Conservation (phyloP, 352 stramenopile species). For the Plasmopara viticola region DNA sequence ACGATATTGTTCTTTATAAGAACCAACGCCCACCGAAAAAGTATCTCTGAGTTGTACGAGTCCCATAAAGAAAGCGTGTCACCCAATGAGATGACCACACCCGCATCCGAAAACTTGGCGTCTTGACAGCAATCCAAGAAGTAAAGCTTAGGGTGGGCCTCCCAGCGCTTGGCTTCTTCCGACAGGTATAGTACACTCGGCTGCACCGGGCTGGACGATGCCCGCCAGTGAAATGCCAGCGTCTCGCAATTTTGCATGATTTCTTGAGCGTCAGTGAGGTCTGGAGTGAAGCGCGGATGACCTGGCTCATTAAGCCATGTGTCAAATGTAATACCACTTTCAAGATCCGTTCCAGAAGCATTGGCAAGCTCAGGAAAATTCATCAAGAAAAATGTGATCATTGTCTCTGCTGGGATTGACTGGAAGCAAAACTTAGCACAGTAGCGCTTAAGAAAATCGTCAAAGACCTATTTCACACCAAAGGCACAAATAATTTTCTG, state of each 20-base stretch:
- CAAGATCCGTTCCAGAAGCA: background rate
- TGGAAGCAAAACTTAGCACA: slow-evolving; percentile 62
- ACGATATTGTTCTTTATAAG: slow-evolving; percentile 59
- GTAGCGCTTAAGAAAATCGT: slow-evolving; percentile 64
- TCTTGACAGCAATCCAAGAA: no score
- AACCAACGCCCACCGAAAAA: no score
- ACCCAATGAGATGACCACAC: no score
- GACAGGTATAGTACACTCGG: slow-evolving; percentile 59
- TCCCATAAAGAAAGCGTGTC: no score
- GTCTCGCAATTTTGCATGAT: slow-evolving; percentile 67
- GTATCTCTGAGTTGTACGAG: no score
- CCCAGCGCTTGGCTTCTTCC: slow-evolving; percentile 51
- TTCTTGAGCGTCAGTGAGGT: no score
- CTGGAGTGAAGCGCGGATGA: no score
- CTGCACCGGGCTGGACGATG: slow-evolving; percentile 44
- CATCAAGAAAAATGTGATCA: slow-evolving; percentile 63
- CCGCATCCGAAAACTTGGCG: no score
- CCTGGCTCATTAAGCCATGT: no score
- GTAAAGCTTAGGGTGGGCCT: slow-evolving; percentile 32
- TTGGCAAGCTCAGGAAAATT: slow-evolving; percentile 58
- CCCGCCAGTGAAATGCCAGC: slow-evolving; percentile 55
- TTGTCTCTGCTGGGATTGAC: slow-evolving; percentile 65
- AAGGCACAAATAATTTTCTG: background rate
- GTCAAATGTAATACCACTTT: no score
- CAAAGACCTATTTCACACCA: slow-evolving; percentile 37